Evolutionary conservation across 495 filamentous ascomycete species (phyloP).

Genomic region (Lichenothelia convexa): DNA sequence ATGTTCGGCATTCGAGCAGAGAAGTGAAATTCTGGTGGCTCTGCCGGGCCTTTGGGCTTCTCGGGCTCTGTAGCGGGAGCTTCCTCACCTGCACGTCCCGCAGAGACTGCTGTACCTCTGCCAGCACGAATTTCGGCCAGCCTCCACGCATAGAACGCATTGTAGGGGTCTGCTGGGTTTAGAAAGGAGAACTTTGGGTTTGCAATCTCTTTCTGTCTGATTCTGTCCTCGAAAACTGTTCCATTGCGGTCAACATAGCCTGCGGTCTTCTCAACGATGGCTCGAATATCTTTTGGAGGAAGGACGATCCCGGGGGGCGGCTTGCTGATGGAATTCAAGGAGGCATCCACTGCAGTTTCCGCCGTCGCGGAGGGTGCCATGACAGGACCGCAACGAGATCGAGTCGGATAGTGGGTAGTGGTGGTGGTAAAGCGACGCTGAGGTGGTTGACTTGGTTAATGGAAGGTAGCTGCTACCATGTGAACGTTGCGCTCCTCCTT

Average conservation of each 20-base stretch:
- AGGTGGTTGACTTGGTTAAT: too few species aligned
- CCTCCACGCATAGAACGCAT: conserved; percentile 79
- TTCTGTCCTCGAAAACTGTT: conserved; percentile 60
- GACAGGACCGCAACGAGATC: too few species aligned
- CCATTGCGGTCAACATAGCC: conserved; percentile 82
- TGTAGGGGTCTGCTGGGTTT: conserved; percentile 62
- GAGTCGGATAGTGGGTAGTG: too few species aligned
- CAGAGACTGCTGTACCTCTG: conserved; percentile 59
- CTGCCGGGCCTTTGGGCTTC: conserved; percentile 62
- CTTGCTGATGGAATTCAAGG: conserved; percentile 39
- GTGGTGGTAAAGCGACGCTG: neutral
- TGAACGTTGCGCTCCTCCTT: too few species aligned
- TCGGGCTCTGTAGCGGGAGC: conserved; percentile 33
- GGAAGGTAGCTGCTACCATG: too few species aligned
- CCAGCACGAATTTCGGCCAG: conserved; percentile 69
- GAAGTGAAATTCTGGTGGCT: conserved; percentile 84
- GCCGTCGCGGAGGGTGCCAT: conserved; percentile 42
- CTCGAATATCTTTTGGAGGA: conserved; percentile 66
- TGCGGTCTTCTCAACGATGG: conserved; percentile 86
- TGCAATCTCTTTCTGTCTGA: conserved; percentile 67
- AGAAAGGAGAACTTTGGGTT: conserved; percentile 90
- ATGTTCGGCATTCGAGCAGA: conserved; percentile 96
- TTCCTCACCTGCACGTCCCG: conserved; percentile 52
- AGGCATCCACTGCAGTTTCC: conserved; percentile 30
- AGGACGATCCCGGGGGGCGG: conserved; percentile 69